These are phyloP conservation scores for Acacia crassicarpa DNA, from an alignment of 306 rosid genomes.

Conservation along the genomic window DNA sequence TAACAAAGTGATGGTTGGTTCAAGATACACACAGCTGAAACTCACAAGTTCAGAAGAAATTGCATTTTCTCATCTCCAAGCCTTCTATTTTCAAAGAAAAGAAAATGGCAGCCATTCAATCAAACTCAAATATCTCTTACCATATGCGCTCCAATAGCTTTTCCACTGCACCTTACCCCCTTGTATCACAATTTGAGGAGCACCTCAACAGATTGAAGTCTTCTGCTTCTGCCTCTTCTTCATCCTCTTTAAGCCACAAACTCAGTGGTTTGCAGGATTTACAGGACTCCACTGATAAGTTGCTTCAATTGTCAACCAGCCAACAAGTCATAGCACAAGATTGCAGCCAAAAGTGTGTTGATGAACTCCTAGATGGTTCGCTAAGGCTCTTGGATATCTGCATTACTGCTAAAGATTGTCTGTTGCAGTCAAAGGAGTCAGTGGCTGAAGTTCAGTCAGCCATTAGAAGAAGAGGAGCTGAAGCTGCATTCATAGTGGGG, in stretches of 20 bases:
- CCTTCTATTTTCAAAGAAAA: background rate
- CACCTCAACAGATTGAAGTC: slow-evolving; percentile 26
- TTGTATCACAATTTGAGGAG: slow-evolving; percentile 39
- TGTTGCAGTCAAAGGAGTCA: slow-evolving; percentile 26
- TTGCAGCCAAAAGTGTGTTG: background rate
- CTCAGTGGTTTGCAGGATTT: slow-evolving; percentile 27
- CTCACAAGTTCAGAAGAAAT: slow-evolving; percentile 18
- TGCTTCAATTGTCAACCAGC: slow-evolving; percentile 28
- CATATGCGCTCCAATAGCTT: slow-evolving; percentile 43
- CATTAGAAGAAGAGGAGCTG: slow-evolving; percentile 13
- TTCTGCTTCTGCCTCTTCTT: slow-evolving; percentile 31
- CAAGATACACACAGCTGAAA: slow-evolving; percentile 20
- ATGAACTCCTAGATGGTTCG: slow-evolving; percentile 35
- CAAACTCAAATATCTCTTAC: slow-evolving; percentile 28
- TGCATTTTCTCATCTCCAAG: slow-evolving; percentile 12
- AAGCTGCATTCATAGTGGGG: background rate
- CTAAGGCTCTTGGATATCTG: slow-evolving; percentile 32
- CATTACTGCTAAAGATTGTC: slow-evolving; percentile 9
- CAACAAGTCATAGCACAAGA: slow-evolving; percentile 30
- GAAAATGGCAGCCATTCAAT: slow-evolving; percentile 28
- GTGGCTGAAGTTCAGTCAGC: slow-evolving; percentile 8
- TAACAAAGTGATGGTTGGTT: no score
- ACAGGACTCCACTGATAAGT: slow-evolving; percentile 26
- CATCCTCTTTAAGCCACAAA: slow-evolving; percentile 15
- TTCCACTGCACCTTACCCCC: slow-evolving; percentile 36